phyloP scores from a whole-genome alignment of 1,284 basidiomycete genomes.

The Cystobasidiaceae sp. region DNA sequence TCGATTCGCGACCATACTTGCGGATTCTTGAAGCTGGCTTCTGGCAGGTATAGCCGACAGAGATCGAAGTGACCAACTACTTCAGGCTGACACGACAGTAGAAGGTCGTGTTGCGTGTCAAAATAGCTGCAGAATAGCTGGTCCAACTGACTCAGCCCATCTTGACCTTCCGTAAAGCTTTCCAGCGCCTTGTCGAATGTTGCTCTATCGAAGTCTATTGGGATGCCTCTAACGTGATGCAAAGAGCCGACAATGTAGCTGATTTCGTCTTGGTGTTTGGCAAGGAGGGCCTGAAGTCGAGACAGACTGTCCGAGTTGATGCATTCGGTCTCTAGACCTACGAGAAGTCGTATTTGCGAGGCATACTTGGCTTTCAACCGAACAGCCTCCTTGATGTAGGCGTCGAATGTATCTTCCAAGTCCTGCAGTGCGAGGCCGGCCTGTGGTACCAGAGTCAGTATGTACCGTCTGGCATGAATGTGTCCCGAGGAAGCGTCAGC shows the following conservation, averaged over 20 bases:
- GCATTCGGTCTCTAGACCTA: constrained; percentile 90
- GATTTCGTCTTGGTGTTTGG: constrained; percentile 56
- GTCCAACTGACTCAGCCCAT: constrained; percentile 33
- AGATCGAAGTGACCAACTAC: constrained; percentile 91
- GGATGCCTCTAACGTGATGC: constrained; percentile 80
- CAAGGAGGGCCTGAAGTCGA: constrained; percentile 51
- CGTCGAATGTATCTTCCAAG: constrained; percentile 58
- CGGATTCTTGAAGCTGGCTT: constrained; percentile 43
- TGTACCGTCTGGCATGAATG: constrained; percentile 32
- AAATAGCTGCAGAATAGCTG: constrained; percentile 65
- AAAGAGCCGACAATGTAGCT: constrained; percentile 91
- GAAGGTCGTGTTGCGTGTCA: constrained; percentile 69
- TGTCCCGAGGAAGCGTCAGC: constrained; percentile 28
- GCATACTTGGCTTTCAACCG: constrained; percentile 61
- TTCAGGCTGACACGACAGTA: constrained; percentile 71
- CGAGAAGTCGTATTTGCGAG: constrained; percentile 65
- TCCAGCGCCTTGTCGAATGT: constrained; percentile 63
- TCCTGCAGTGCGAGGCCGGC: constrained; percentile 34
- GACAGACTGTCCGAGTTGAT: constrained; percentile 66
- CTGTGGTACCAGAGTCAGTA: constrained; percentile 22
- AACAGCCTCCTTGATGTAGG: constrained; percentile 69
- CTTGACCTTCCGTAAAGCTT: constrained; percentile 45
- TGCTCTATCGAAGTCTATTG: constrained; percentile 83
- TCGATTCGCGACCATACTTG: constrained; percentile 61
- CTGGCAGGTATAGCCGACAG: constrained; percentile 70